Evolutionary conservation across 108 stramenopile species (phyloP).

Genomic region (Aurantiochytrium sp.): DNA sequence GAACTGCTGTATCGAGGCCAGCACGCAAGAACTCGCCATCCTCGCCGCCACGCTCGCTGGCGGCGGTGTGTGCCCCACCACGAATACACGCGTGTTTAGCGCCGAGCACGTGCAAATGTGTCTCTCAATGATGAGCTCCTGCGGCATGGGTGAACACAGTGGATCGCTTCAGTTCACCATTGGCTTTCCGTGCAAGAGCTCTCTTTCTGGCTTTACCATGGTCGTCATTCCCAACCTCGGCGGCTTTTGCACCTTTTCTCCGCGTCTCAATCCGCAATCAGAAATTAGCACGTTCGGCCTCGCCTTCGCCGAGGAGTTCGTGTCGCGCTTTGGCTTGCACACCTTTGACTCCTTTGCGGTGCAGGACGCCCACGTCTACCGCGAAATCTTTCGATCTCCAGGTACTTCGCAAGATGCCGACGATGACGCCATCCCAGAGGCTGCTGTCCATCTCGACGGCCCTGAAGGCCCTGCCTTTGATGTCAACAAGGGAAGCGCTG

Average conservation of each 20-base stretch:
- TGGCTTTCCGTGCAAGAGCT: not conserved
- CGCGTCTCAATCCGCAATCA: not conserved
- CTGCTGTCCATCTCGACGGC: too few species aligned
- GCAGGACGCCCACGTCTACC: constrained; percentile 3
- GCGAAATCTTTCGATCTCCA: not conserved
- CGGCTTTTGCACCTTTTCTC: not conserved
- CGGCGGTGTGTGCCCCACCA: constrained; percentile 21
- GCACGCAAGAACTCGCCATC: constrained; percentile 10
- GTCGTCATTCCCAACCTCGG: constrained; percentile 11
- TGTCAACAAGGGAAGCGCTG: too few species aligned
- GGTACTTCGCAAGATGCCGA: too few species aligned
- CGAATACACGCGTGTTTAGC: not conserved
- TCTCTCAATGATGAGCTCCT: constrained; percentile 23
- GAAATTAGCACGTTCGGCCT: not conserved
- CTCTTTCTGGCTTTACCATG: not conserved
- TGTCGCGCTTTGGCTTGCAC: not conserved
- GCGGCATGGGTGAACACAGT: not conserved
- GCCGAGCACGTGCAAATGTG: not conserved
- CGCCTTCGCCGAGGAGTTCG: not conserved
- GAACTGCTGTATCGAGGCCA: not conserved
- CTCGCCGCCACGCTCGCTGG: constrained; percentile 17
- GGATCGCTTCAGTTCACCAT: not conserved
- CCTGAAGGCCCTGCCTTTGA: too few species aligned
- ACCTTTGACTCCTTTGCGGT: not conserved
- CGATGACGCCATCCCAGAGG: too few species aligned